Percentiles rank a stretch among this genome's conserved stretches.
Evolutionary conservation across 441 rosid genomes (phyloP).

Genomic region (Theobroma grandiflorum): DNA sequence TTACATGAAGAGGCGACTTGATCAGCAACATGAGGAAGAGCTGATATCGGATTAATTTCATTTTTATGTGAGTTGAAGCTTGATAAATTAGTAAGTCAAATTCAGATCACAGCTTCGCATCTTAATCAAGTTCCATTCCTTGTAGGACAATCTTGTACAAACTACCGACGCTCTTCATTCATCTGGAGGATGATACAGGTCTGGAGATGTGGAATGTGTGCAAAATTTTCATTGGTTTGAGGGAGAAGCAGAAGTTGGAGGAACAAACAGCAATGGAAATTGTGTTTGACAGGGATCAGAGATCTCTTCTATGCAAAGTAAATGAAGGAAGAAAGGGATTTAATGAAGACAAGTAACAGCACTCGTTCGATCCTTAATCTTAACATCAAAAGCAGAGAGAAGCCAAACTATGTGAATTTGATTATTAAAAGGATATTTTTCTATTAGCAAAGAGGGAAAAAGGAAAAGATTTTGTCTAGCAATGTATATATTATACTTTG

Average conservation of each 20-base stretch:
- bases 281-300: neutral
- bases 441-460: neutral
- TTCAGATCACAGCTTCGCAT: neutral
- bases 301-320: too few relatives aligned
- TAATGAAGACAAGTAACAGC: neutral
- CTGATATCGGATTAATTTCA: neutral
- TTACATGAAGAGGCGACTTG: neutral
- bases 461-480: neutral
- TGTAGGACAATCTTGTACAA: neutral
- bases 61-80: neutral
- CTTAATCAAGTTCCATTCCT: neutral
- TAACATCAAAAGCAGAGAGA: too few relatives aligned
- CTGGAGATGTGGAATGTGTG: too few relatives aligned
- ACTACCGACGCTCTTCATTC: neutral
- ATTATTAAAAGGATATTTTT: neutral
- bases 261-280: neutral
- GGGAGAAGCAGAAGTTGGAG: neutral
- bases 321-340: neutral
- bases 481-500: neutral
- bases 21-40: conserved; percentile 8
- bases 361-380: neutral
- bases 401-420: neutral
- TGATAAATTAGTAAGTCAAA: neutral
- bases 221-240: neutral
- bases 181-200: neutral